Evolutionary conservation across 2,329 filamentous ascomycete species (phyloP), one percentile per base, ranked within the genome.

Genomic region (Amesomyces nigricolor): DNA sequence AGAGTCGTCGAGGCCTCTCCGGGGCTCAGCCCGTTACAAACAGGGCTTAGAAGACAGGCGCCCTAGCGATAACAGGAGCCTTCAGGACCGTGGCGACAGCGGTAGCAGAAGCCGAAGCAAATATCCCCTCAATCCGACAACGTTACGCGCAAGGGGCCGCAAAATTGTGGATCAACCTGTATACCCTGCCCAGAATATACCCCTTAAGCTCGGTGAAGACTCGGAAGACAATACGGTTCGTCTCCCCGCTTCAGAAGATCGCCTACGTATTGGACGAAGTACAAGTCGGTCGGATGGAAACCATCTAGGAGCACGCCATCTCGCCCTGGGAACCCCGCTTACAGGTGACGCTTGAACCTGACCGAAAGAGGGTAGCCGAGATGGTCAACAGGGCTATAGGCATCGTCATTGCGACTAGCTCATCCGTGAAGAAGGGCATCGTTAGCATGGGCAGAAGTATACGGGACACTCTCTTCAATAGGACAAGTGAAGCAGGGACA

Each of bases 201-300:
- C n/a, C n/a, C n/a, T n/a, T n/a, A n/a, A n/a, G n/a, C n/a, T n/a
- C n/a, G n/a, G n/a, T n/a, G n/a, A n/a, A n/a, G n/a, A n/a, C 22
- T 22, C 22, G 22, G 22, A 5, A 47, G 46, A 52, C 48, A n/a
- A 53, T 53, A 14, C 43, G 57, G 44, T 61, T 57, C 16, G 14
- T 32, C 1, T 61, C 51, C 46, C 57, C 57, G 38, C 17, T 61
- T 2, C 46, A 61, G 37, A 53, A 58, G 39, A 56, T 61, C 16
- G 53, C 58, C n/a, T 35, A 22, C 22, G 37, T 35, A 11, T 11
- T 44, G 4, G 39, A 53, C n/a, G 52, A 47, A 38, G 35, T 47
- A 38, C 51, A 47, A 39, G 39, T 53, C 32, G 42, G 56, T 22
- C 29, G 46, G 40, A 47, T 58, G 14, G 49, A 60, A 42, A 58